A percentile compares a stretch with the other conserved stretches of the same genome.
phyloP scores from a whole-genome alignment of 148 eudicot species.

The Silene latifolia region DNA sequence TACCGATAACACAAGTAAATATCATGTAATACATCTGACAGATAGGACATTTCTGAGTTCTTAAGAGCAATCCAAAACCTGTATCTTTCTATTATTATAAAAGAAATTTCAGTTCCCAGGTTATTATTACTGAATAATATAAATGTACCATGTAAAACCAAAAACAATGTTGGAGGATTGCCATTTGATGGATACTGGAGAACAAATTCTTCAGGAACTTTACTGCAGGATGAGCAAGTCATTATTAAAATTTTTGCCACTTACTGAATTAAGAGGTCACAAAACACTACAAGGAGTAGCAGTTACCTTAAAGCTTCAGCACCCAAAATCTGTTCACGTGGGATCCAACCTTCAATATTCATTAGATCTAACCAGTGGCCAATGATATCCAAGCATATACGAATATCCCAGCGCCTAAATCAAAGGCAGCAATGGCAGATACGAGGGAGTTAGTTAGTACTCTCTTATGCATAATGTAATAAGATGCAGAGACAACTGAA shows the following conservation, averaged over 20 bases:
- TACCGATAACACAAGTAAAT: too few relatives aligned
- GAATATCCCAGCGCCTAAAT: conserved; percentile 82
- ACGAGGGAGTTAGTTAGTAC: conserved; percentile 5
- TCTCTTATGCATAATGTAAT: not conserved
- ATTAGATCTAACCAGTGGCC: conserved; percentile 98
- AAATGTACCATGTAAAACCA: conserved; percentile 71
- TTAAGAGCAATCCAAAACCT: too few relatives aligned
- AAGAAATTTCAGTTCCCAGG: too few relatives aligned
- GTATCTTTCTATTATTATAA: too few relatives aligned
- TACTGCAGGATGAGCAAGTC: conserved; percentile 46
- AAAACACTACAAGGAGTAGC: not conserved
- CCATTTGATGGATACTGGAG: conserved; percentile 90
- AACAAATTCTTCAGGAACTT: conserved; percentile 93
- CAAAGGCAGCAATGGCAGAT: not conserved
- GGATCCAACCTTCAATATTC: conserved; percentile 99
- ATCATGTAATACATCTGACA: too few relatives aligned
- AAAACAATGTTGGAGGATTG: conserved; percentile 94
- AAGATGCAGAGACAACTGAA: conserved; percentile 8
- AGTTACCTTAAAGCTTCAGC: conserved; percentile 86
- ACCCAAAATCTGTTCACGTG: conserved; percentile 97
- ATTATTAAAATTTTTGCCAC: not conserved
- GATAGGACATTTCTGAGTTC: too few relatives aligned
- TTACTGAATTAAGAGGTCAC: not conserved
- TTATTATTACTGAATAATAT: too few relatives aligned
- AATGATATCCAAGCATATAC: conserved; percentile 76